Percentiles rank a stretch among this genome's conserved stretches.
These are phyloP conservation scores for Helichrysum umbraculigerum DNA, from an alignment of 129 eudicot genomes.

Conservation along the genomic window DNA sequence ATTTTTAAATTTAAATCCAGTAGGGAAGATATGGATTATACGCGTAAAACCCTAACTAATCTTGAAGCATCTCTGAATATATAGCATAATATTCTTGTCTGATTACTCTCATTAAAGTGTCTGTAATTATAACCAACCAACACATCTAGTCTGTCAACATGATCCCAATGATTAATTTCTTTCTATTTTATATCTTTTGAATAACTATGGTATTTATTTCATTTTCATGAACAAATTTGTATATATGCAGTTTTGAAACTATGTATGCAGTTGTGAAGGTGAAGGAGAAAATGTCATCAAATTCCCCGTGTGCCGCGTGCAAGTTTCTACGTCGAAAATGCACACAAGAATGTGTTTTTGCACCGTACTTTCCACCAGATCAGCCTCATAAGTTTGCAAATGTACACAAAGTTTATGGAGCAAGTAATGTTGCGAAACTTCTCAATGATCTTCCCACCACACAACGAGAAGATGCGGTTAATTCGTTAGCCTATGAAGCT, in stretches of 20 bases:
- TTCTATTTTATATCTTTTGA: background rate
- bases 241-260: conserved; percentile 29
- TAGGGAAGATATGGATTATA: background rate
- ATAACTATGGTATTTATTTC: background rate
- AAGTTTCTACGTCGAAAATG: conserved; percentile 73
- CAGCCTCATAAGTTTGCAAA: conserved; percentile 75
- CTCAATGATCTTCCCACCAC: conserved; percentile 61
- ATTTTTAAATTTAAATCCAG: background rate
- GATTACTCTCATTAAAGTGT: conserved; percentile 26
- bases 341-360: conserved; percentile 88
- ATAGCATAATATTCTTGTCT: conserved; percentile 26
- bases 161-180: conserved; percentile 15
- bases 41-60: conserved; percentile 11
- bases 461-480: conserved; percentile 84
- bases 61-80: conserved; percentile 11
- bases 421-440: conserved; percentile 76
- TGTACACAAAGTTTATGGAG: conserved; percentile 89
- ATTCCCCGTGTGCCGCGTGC: conserved; percentile 94
- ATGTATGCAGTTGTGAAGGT: conserved; percentile 37
- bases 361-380: conserved; percentile 90
- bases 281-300: conserved; percentile 54
- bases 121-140: conserved; percentile 12
- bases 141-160: conserved; percentile 37
- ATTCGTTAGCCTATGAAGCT: conserved; percentile 81
- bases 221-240: conserved; percentile 13